Percentiles rank a stretch among this genome's conserved stretches.
These are phyloP conservation scores for Crucihimalaya himalaica DNA, from an alignment of 345 rosid species.

Conservation along the genomic window DNA sequence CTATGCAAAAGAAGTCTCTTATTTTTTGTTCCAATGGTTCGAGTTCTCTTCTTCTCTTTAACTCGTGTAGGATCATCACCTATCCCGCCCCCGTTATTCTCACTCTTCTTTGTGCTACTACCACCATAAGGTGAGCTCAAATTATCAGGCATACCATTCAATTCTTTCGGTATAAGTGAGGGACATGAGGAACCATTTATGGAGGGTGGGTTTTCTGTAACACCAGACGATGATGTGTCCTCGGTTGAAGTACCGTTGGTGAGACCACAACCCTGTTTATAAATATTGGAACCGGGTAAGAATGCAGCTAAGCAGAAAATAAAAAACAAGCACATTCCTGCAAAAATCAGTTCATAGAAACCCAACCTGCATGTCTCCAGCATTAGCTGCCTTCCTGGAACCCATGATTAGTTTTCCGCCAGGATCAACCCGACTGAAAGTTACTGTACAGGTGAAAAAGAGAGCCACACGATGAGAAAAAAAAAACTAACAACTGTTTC, in stretches of 20 bases:
- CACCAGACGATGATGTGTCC: slow-evolving; percentile 59
- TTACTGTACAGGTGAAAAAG: slow-evolving; percentile 50
- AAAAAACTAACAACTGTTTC: neutral
- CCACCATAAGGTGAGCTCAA: slow-evolving; percentile 50
- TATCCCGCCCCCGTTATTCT: slow-evolving; percentile 44
- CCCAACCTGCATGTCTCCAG: slow-evolving; percentile 59
- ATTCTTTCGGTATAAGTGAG: slow-evolving; percentile 43
- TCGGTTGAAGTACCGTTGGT: slow-evolving; percentile 46
- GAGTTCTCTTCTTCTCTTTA: slow-evolving; percentile 66
- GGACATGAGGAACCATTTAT: slow-evolving; percentile 49
- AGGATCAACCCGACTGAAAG: slow-evolving; percentile 82
- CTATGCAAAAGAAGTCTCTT: slow-evolving; percentile 70
- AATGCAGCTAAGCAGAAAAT: slow-evolving; percentile 1
- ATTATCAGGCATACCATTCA: slow-evolving; percentile 45
- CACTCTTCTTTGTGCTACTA: slow-evolving; percentile 50
- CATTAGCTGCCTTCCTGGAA: slow-evolving; percentile 64
- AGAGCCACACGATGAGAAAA: slow-evolving; percentile 18
- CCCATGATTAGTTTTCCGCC: slow-evolving; percentile 83
- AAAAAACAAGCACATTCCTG: neutral
- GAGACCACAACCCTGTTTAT: slow-evolving; percentile 49
- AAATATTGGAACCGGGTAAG: neutral
- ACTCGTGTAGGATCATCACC: slow-evolving; percentile 44
- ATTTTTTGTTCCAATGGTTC: slow-evolving; percentile 74
- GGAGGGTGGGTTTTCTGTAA: slow-evolving; percentile 43
- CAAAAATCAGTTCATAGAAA: slow-evolving; percentile 5